Evolutionary conservation across 495 filamentous ascomycete species (phyloP), one percentile per base, ranked within the genome.

Genomic region (Xanthoparmelia taractica): DNA sequence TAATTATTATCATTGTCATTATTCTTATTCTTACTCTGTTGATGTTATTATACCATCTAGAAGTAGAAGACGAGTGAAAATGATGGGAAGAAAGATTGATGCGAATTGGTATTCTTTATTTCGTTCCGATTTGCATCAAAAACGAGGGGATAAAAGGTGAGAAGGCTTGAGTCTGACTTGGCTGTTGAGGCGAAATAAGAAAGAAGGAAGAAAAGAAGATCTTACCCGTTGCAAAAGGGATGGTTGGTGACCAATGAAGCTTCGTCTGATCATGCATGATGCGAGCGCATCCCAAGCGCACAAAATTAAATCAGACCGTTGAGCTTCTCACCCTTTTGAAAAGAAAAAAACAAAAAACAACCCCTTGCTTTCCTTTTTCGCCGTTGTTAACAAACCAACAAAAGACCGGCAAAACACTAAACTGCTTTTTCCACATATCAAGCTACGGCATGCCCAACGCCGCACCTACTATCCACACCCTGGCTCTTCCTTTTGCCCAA

Each of bases 201-300:
- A n/a, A n/a, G n/a, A n/a, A n/a, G n/a, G n/a, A n/a, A n/a, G n/a
- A n/a, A n/a, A n/a, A n/a, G n/a, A n/a, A n/a, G n/a, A n/a, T n/a
- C n/a, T n/a, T n/a, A n/a, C n/a, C n/a, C n/a, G n/a, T n/a, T n/a
- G n/a, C n/a, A 54, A 54, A 29, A 54, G 33, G 13, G 50, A 54
- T 29, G 50, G 48, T 31, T 25, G 48, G 48, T 52, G 31, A 29
- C 48, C 48, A 52, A 52, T 52, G 12, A 52, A 52, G 23, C 48
- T 12, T 48, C 27, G 27, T 52, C 48, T 31, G 23, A 13, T 10
- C 25, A 48, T 15, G 45, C 45, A 10, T 11, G 43, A 48, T 15
- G 45, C 45, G 23, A 25, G 27, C 17, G 48, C 0, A 27, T 18
- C 13, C 48, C 48, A 52, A 52, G 48, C 43, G 43, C 43, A 45